Evolutionary conservation across 495 filamentous ascomycete genomes (phyloP).

Genomic region (Oidiodendron maius): DNA sequence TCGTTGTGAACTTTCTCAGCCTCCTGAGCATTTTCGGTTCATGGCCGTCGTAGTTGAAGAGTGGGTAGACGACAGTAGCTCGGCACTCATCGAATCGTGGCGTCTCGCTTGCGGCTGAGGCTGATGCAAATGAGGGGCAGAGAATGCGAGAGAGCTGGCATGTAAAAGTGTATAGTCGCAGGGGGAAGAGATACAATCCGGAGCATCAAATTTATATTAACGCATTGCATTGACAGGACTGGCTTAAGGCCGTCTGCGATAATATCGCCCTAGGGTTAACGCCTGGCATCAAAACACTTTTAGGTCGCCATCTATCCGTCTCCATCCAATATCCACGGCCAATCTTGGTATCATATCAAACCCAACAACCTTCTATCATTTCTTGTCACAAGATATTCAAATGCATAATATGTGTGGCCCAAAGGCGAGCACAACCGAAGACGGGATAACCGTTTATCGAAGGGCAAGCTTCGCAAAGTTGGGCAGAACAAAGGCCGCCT

Average conservation of each 20-base stretch:
- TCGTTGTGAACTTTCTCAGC: not conserved
- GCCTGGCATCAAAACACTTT: not conserved
- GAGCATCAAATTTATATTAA: no score
- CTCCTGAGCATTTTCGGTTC: slow-evolving; percentile 12
- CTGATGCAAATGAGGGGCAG: no score
- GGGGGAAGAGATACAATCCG: no score
- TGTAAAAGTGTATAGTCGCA: no score
- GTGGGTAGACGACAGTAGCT: not conserved
- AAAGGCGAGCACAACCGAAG: not conserved
- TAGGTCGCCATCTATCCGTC: not conserved
- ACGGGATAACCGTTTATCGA: slow-evolving; percentile 27
- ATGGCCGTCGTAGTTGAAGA: not conserved
- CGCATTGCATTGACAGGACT: no score
- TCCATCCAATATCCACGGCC: not conserved
- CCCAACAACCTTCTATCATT: not conserved
- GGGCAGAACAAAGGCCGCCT: slow-evolving; percentile 87
- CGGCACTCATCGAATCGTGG: not conserved
- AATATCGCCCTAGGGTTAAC: not conserved
- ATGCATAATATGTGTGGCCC: not conserved
- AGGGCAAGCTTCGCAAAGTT: slow-evolving; percentile 85
- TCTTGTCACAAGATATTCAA: not conserved
- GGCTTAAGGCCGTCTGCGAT: no score
- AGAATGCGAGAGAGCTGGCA: no score
- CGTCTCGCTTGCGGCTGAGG: not conserved
- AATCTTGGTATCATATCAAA: slow-evolving; percentile 9